These are phyloP conservation scores for Hyaloperonospora brassicae DNA, from an alignment of 352 stramenopile genomes.

Conservation along the genomic window DNA sequence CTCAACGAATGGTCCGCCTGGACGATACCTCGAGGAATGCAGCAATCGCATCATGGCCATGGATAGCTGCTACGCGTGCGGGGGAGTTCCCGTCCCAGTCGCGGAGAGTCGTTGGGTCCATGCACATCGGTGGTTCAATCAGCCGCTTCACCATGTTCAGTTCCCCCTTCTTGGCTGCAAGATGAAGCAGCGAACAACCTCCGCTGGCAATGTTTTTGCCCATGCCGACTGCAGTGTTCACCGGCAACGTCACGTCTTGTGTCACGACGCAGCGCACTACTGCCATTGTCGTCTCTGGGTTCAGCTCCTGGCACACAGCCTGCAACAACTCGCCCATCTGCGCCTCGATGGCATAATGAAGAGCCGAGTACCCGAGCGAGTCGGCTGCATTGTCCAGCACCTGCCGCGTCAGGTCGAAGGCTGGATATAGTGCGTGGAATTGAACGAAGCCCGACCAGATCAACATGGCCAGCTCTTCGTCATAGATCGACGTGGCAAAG, in stretches of 20 bases:
- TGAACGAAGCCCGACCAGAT: conserved; percentile 51
- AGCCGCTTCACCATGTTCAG: conserved; percentile 42
- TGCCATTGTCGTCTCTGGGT: conserved; percentile 11
- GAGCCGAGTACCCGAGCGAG: conserved; percentile 51
- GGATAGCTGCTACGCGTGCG: conserved; percentile 38
- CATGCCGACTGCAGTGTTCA: conserved; percentile 51
- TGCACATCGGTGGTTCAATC: conserved; percentile 28
- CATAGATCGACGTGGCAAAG: conserved; percentile 79
- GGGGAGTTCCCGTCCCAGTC: conserved; percentile 66
- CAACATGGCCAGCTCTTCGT: conserved; percentile 63
- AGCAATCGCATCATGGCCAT: conserved; percentile 32
- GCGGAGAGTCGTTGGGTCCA: conserved; percentile 14
- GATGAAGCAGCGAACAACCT: conserved; percentile 60
- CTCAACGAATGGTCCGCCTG: too few species aligned
- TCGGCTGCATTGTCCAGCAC: conserved; percentile 65
- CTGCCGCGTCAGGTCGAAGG: conserved; percentile 48
- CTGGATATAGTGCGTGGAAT: conserved; percentile 31
- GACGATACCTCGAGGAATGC: conserved; percentile 29
- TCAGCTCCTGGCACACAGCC: conserved; percentile 24
- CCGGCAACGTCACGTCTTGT: conserved; percentile 59
- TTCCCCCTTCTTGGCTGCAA: conserved; percentile 56
- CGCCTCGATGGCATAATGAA: conserved; percentile 73
- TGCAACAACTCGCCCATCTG: conserved; percentile 50
- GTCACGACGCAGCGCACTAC: conserved; percentile 30
- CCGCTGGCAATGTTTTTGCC: conserved; percentile 66